These are phyloP conservation scores for Xylaria sp. DNA, from an alignment of 2,329 filamentous ascomycete genomes.

Conservation along the genomic window DNA sequence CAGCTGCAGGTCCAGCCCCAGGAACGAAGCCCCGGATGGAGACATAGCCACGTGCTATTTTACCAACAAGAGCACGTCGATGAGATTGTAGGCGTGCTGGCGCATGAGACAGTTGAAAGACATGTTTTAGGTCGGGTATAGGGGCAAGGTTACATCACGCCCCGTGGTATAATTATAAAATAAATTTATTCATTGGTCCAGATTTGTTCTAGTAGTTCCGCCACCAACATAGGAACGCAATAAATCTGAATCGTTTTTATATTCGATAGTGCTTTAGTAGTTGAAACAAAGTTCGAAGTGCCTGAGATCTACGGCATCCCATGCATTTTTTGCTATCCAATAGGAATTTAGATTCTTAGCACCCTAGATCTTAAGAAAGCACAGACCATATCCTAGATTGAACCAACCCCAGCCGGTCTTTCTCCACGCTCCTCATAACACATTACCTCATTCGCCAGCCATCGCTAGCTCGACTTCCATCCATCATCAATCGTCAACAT, in stretches of 20 bases:
- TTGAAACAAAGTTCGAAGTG: not conserved
- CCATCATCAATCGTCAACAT: constrained; percentile 32
- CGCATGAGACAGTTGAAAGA: constrained; percentile 10
- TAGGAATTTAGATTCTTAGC: constrained; percentile 9
- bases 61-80: not conserved
- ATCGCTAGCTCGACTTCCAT: constrained; percentile 21
- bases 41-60: constrained; percentile 20
- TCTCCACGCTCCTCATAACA: constrained; percentile 7
- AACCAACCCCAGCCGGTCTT: constrained; percentile 15
- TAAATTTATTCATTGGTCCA: not conserved
- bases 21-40: constrained; percentile 3
- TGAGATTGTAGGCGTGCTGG: not conserved
- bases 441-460: constrained; percentile 34
- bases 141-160: not conserved
- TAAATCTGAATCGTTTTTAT: not conserved
- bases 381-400: constrained; percentile 29
- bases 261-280: not conserved
- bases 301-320: not conserved
- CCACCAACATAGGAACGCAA: not conserved
- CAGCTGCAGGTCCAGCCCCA: not conserved
- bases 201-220: not conserved
- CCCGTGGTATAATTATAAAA: not conserved
- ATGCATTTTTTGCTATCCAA: constrained; percentile 22
- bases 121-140: not conserved
- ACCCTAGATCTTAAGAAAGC: not conserved